These are phyloP conservation scores for Botrytis fabae DNA, from an alignment of 2,329 filamentous ascomycete species.

Conservation along the genomic window DNA sequence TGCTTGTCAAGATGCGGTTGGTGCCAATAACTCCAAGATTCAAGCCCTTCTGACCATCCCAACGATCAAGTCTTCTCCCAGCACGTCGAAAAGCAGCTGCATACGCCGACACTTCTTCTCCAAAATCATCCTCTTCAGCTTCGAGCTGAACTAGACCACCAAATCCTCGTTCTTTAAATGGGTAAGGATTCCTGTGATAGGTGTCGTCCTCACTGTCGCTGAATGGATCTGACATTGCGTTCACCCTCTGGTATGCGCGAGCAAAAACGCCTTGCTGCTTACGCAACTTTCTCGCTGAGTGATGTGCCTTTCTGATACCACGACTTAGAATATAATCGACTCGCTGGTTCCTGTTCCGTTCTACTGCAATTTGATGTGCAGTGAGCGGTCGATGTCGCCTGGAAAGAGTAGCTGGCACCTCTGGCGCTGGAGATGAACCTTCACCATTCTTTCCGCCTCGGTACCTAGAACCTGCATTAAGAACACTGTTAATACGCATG, in stretches of 20 bases:
- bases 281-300: constrained; percentile 60
- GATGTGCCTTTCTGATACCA: constrained; percentile 67
- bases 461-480: constrained; percentile 37
- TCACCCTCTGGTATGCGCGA: constrained; percentile 64
- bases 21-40: constrained; percentile 39
- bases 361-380: constrained; percentile 78
- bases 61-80: constrained; percentile 66
- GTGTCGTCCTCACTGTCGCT: constrained; percentile 65
- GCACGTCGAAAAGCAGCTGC: constrained; percentile 65
- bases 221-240: constrained; percentile 55
- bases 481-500: constrained; percentile 37
- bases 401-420: constrained; percentile 44
- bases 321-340: constrained; percentile 81
- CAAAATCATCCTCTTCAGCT: constrained; percentile 69
- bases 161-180: constrained; percentile 58
- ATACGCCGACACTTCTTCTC: constrained; percentile 70
- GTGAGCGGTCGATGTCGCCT: constrained; percentile 73
- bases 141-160: constrained; percentile 64
- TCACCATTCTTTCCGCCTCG: constrained; percentile 60
- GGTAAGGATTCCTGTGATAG: constrained; percentile 36
- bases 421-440: constrained; percentile 60
- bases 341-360: constrained; percentile 73
- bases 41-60: constrained; percentile 52
- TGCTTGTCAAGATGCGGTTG: constrained; percentile 32
- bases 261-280: constrained; percentile 66